These are phyloP conservation scores for Pseudocercospora crystallina DNA, from an alignment of 2,329 filamentous ascomycete species.

Conservation along the genomic window DNA sequence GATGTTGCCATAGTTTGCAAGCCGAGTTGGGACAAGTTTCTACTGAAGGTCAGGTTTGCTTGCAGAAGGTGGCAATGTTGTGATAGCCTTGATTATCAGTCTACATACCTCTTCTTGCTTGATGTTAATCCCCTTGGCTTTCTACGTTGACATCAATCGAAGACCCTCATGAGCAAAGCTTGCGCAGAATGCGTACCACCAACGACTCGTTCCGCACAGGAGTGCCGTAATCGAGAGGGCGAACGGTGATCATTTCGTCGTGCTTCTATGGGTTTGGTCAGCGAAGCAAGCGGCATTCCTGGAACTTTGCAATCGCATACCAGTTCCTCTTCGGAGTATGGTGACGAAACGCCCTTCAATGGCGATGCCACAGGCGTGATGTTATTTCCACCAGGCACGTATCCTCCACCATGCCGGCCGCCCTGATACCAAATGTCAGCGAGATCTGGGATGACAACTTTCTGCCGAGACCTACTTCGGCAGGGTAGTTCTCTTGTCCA, in stretches of 20 bases:
- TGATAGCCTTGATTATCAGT: neutral
- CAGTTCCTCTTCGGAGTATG: no score
- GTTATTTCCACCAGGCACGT: neutral
- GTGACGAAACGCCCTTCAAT: no score
- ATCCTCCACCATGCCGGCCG: neutral
- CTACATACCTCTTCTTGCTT: constrained; percentile 4
- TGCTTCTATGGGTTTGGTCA: no score
- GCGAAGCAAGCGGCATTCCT: no score
- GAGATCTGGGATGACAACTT: neutral
- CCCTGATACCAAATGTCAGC: neutral
- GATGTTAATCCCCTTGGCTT: neutral
- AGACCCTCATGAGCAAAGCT: constrained; percentile 1
- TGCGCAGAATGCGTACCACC: constrained; percentile 7
- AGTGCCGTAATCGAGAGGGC: no score
- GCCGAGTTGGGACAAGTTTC: neutral
- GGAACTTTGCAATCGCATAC: no score
- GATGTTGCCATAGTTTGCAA: constrained; percentile 11
- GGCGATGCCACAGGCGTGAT: no score
- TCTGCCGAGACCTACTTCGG: neutral
- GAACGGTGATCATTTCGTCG: no score
- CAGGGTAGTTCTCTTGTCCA: neutral
- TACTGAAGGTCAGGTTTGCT: neutral
- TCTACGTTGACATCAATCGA: constrained; percentile 3
- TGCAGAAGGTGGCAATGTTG: neutral
- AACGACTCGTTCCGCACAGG: neutral